Evolutionary conservation across 306 rosid species (phyloP), one percentile per base, ranked within the genome.

Genomic region (Luffa acutangula): DNA sequence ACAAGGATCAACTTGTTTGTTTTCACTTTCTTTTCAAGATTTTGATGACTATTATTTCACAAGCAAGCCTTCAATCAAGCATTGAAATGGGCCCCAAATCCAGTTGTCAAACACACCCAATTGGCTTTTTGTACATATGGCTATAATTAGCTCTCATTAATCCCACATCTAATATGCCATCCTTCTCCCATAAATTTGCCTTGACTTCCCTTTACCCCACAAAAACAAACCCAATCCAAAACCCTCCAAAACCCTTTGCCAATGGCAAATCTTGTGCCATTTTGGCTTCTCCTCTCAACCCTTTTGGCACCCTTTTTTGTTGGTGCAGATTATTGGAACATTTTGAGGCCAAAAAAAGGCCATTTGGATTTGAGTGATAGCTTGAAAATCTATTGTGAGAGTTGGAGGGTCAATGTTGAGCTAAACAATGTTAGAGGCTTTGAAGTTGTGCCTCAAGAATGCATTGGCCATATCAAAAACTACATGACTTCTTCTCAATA

Each of bases 331-430:
- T 91, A 91, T 64, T 91, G 96, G 93, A 89, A 83, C 90, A 87
- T 89, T 54, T 66, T 89, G 81, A 85, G 49, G 75, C 77, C 17
- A 57, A 82, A 63, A 56, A 65, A 75, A 72, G 42, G 74, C 20
- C 64, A 80, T 57, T 76, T 59, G 65, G 82, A 60, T 5, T 18
- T 73, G 36, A 77, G 80, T 65, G 88, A 64, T 31, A 87, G 49
- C 80, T 83, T 87, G 88, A 89, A 85, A 83, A 89, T 52, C 45
- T 88, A 89, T 48, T 91, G 93, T n/a, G 92, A 89, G 85, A 91
- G 92, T 88, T 89, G 94, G 94, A 91, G 90, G 79, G 79, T 88
- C 18, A 89, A 89, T 82, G 91, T 88, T 8, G 89, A 90, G 52
- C 54, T 90, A 41, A 84, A 88, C 86, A 88, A 84, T 85, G 76